These are phyloP conservation scores for Lepraria neglecta DNA, from an alignment of 495 filamentous ascomycete species.

Conservation along the genomic window DNA sequence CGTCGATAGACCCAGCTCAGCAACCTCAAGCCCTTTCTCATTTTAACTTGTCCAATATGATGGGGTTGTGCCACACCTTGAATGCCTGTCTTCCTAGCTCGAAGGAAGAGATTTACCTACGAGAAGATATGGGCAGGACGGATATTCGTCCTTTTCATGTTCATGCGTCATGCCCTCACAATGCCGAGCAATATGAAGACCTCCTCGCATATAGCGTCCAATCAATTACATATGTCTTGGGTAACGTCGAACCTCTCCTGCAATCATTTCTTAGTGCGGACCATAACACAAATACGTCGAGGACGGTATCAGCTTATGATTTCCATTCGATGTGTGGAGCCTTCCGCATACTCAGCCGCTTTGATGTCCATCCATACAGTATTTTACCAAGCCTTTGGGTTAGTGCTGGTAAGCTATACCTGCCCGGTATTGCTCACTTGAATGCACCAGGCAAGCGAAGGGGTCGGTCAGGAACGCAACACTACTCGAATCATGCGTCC, in stretches of 20 bases:
- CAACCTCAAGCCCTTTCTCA: background rate
- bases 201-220: constrained; percentile 12
- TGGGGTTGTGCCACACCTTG: background rate
- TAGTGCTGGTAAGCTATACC: constrained; percentile 15
- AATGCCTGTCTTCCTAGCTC: background rate
- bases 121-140: constrained; percentile 11
- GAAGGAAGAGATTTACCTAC: background rate
- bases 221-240: constrained; percentile 15
- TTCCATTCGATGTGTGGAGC: constrained; percentile 3
- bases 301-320: constrained; percentile 4
- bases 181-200: background rate
- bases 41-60: background rate
- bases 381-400: constrained; percentile 56
- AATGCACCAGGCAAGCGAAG: background rate
- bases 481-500: too few species aligned
- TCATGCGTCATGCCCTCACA: background rate
- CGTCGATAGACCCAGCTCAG: background rate
- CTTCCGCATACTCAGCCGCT: constrained; percentile 11
- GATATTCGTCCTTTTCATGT: constrained; percentile 1
- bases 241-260: constrained; percentile 15
- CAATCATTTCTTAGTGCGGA: constrained; percentile 8
- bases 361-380: constrained; percentile 13
- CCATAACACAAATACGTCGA: too few species aligned
- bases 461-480: background rate
- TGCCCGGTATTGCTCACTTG: background rate